Conservation (phyloP, 2,329 filamentous ascomycete species). For the Trichoderma endophyticum region DNA sequence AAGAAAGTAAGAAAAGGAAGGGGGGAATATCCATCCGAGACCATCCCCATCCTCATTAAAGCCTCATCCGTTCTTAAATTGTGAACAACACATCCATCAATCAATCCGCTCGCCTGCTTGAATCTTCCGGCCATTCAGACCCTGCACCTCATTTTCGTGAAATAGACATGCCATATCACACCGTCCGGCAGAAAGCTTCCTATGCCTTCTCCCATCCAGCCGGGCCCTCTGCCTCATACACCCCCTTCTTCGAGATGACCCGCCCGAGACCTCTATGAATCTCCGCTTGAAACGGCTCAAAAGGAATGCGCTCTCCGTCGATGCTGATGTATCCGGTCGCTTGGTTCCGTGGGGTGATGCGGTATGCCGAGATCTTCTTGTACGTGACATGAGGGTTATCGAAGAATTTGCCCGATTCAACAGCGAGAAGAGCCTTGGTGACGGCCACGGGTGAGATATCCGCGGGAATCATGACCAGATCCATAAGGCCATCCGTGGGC, state of each 20-base stretch:
- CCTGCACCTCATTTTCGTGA: not conserved
- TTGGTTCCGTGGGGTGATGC: constrained; percentile 72
- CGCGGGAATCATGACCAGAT: constrained; percentile 77
- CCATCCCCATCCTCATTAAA: not conserved
- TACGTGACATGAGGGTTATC: constrained; percentile 75
- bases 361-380: constrained; percentile 81
- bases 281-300: constrained; percentile 88
- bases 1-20: not conserved
- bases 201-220: constrained; percentile 45
- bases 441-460: constrained; percentile 65
- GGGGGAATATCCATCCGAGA: not conserved
- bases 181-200: constrained; percentile 2
- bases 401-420: constrained; percentile 74
- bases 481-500: constrained; percentile 80
- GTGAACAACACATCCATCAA: not conserved
- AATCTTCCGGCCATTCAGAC: not conserved
- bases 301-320: constrained; percentile 84
- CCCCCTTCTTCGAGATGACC: constrained; percentile 72
- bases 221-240: constrained; percentile 65
- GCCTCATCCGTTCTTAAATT: not conserved
- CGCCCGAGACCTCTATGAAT: constrained; percentile 79
- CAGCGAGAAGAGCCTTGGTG: constrained; percentile 65
- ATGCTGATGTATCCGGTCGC: constrained; percentile 85
- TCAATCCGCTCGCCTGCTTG: not conserved
- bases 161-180: no score